These are phyloP conservation scores for Haematococcus lacustris DNA, from an alignment of 139 green algal genomes.

Conservation along the genomic window DNA sequence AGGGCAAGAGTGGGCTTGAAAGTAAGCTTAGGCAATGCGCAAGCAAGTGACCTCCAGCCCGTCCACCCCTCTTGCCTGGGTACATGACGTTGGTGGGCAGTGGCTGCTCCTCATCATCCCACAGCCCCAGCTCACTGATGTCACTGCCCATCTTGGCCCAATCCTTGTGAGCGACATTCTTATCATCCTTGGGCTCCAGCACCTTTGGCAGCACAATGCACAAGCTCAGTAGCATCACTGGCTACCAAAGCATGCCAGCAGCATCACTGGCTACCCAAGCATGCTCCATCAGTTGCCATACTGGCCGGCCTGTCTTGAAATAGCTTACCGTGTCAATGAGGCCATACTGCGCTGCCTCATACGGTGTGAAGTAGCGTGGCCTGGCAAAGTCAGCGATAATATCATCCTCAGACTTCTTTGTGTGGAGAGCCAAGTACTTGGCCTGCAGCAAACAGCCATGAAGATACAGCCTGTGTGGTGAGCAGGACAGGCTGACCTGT, in stretches of 20 bases:
- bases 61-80: slow-evolving; percentile 9
- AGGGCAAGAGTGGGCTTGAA: not conserved
- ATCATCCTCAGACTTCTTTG: slow-evolving; percentile 68
- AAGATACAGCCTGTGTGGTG: too few relatives aligned
- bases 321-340: slow-evolving; percentile 88
- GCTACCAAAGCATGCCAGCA: too few relatives aligned
- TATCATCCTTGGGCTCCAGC: slow-evolving; percentile 48
- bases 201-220: too few relatives aligned
- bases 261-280: too few relatives aligned
- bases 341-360: slow-evolving; percentile 84
- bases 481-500: too few relatives aligned
- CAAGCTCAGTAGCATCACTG: too few relatives aligned
- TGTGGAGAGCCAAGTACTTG: slow-evolving; percentile 71
- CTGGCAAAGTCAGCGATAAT: slow-evolving; percentile 79
- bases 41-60: not conserved
- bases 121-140: slow-evolving; percentile 39
- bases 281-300: too few relatives aligned
- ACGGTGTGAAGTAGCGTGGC: slow-evolving; percentile 87
- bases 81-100: slow-evolving; percentile 58
- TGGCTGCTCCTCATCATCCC: slow-evolving; percentile 48
- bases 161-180: slow-evolving; percentile 35
- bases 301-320: too few relatives aligned
- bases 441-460: slow-evolving; percentile 29
- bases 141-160: slow-evolving; percentile 45
- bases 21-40: not conserved